Evolutionary conservation across 2,329 filamentous ascomycete species (phyloP).

Genomic region (Davidsoniella eucalypti): DNA sequence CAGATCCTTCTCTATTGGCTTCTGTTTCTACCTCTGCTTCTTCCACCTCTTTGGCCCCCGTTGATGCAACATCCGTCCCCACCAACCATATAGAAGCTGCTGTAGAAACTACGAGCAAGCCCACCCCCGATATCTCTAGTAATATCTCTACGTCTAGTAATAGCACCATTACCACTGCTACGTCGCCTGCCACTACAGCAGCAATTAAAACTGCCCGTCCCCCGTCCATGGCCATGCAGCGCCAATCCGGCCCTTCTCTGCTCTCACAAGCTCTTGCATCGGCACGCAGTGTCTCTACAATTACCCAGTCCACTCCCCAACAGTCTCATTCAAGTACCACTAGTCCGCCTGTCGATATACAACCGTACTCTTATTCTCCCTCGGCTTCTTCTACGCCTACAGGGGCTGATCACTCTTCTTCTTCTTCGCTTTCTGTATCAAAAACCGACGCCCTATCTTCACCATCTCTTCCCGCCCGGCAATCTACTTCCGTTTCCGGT

Average conservation of each 20-base stretch:
- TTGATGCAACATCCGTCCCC: not conserved
- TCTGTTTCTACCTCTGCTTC: not conserved
- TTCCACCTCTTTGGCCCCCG: not conserved
- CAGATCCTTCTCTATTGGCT: not conserved
- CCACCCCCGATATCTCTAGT: not conserved
- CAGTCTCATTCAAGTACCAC: slow-evolving; percentile 6
- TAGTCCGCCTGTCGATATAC: too few relatives aligned
- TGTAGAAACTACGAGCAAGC: not conserved
- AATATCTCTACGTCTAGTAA: not conserved
- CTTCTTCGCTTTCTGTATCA: not conserved
- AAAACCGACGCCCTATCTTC: not conserved
- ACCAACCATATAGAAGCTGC: not conserved
- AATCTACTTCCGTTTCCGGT: not conserved
- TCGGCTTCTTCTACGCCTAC: not conserved
- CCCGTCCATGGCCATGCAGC: slow-evolving; percentile 23
- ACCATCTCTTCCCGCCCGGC: not conserved
- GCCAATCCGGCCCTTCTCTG: slow-evolving; percentile 35
- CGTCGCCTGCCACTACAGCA: not conserved
- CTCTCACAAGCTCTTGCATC: slow-evolving; percentile 42
- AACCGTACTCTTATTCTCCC: not conserved
- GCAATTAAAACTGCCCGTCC: slow-evolving; percentile 26
- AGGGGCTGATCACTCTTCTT: not conserved
- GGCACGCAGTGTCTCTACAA: slow-evolving; percentile 28
- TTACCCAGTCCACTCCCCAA: slow-evolving; percentile 7
- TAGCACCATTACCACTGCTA: not conserved